Evolutionary conservation across 2,329 filamentous ascomycete species (phyloP), one percentile per base, ranked within the genome.

Genomic region (Simplicillium sp.): DNA sequence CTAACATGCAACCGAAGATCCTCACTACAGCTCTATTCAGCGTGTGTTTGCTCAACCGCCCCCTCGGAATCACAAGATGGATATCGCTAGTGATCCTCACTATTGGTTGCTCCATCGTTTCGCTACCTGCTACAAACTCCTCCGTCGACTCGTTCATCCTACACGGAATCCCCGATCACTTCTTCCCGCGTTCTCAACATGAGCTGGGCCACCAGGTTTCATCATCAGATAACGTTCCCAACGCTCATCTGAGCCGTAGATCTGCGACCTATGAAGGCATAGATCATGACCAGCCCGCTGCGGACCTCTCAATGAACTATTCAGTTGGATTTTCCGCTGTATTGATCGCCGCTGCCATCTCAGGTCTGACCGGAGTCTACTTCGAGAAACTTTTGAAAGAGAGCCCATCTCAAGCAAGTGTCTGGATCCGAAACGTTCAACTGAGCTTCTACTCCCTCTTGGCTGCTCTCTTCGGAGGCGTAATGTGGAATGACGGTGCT

Each of bases 341-440:
- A 1, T 64, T 94, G 33, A 66, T 84, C 11, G 84, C 88, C 11
- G 89, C 87, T 39, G 68, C 81, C 9, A 74, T 92, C 7, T 95
- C 89, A 1, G 88, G 88, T 3, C 66, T 95, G 37, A 90, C 87
- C 0, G 85, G 88, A 0, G 87, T 90, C 1, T 87, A 86, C 53
- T 89, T 90, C 49, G 86, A 97, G 60, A 96, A 94, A 63, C 80
- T 96, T 3, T 70, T 97, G 41, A 95, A 94, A 59, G 84, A 95
- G 49, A 84, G 84, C n/a, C 73, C 77, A 0, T 73, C 74, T 2
- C 74, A 80, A 37, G 82, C 82, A 6, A 90, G 87, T 1, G 72
- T 97, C 12, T 98, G 92, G 92, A 82, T 92, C 34, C 82, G 92
- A 46, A 98, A 97, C 58, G 84, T 96, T 36, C 92, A 98, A 60